Percentiles rank a stretch among this genome's conserved stretches.
Conservation (phyloP, 1,139 yeast species). For the Zhuliangozyma parablackwelliae region DNA sequence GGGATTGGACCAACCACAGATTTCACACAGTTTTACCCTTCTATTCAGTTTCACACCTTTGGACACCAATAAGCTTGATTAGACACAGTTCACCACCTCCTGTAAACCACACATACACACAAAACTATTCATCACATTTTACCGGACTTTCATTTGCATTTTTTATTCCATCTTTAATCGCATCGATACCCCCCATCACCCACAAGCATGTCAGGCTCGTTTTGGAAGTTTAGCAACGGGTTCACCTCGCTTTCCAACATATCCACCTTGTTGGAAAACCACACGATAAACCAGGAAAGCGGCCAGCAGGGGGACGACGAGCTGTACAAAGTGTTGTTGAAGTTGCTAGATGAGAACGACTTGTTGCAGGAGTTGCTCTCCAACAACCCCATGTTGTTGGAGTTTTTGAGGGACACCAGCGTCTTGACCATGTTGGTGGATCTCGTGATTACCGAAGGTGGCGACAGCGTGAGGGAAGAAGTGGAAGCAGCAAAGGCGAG, state of each 20-base stretch:
- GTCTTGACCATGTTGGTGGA: conserved; percentile 64
- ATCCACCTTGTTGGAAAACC: conserved; percentile 63
- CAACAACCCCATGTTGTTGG: conserved; percentile 77
- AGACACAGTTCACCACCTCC: no score
- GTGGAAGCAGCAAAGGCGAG: conserved; percentile 6
- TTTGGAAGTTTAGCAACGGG: conserved; percentile 90
- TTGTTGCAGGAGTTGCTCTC: conserved; percentile 78
- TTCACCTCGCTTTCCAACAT: conserved; percentile 74
- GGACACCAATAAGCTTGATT: no score
- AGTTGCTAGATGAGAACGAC: conserved; percentile 81
- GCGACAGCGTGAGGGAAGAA: background rate
- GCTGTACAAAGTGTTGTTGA: conserved; percentile 43
- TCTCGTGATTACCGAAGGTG: conserved; percentile 53
- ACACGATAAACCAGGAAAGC: conserved; percentile 27
- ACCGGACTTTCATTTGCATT: no score
- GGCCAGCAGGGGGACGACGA: conserved; percentile 14
- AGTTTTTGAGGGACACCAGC: conserved; percentile 72
- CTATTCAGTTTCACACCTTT: no score
- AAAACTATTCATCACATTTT: no score
- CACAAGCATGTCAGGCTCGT: conserved; percentile 63
- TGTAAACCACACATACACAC: no score
- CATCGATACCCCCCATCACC: background rate
- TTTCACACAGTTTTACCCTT: no score
- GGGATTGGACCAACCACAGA: no score
- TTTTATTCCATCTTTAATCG: background rate